Evolutionary conservation across 2,329 filamentous ascomycete genomes (phyloP).

Genomic region (Clarireedia hainanense): DNA sequence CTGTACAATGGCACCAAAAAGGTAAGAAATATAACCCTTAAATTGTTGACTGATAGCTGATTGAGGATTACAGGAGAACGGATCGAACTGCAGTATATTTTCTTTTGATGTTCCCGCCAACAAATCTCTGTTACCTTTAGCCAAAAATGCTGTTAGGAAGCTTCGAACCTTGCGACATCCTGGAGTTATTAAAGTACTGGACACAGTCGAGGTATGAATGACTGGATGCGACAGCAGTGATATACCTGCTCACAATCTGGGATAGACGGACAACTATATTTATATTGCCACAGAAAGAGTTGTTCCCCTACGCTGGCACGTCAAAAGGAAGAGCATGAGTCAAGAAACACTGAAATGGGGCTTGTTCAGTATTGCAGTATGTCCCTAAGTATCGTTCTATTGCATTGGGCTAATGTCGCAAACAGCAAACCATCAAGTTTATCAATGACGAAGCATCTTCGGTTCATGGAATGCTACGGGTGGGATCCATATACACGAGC

Average conservation of each 20-base stretch:
- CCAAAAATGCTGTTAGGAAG: constrained; percentile 90
- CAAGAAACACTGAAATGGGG: constrained; percentile 98
- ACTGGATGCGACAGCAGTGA: background rate
- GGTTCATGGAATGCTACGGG: constrained; percentile 79
- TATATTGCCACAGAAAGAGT: constrained; percentile 94
- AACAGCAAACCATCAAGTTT: constrained; percentile 82
- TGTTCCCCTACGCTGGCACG: constrained; percentile 80
- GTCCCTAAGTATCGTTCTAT: constrained; percentile 12
- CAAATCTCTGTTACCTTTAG: constrained; percentile 73
- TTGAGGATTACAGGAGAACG: constrained; percentile 62
- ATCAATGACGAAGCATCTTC: constrained; percentile 90
- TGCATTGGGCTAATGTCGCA: background rate
- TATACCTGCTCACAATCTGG: constrained; percentile 18
- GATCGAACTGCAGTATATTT: constrained; percentile 92
- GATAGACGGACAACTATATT: constrained; percentile 82
- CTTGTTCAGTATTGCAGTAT: constrained; percentile 73
- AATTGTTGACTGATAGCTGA: constrained; percentile 11
- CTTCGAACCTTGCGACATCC: constrained; percentile 88
- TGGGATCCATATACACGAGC: constrained; percentile 82
- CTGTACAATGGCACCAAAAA: constrained; percentile 88
- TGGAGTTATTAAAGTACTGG: constrained; percentile 86
- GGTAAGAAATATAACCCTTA: constrained; percentile 37
- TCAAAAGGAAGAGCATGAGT: constrained; percentile 77
- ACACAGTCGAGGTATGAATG: constrained; percentile 74
- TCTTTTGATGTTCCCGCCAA: constrained; percentile 84